These are phyloP conservation scores for Malassezia nana DNA, from an alignment of 1,284 basidiomycete genomes.

Conservation along the genomic window DNA sequence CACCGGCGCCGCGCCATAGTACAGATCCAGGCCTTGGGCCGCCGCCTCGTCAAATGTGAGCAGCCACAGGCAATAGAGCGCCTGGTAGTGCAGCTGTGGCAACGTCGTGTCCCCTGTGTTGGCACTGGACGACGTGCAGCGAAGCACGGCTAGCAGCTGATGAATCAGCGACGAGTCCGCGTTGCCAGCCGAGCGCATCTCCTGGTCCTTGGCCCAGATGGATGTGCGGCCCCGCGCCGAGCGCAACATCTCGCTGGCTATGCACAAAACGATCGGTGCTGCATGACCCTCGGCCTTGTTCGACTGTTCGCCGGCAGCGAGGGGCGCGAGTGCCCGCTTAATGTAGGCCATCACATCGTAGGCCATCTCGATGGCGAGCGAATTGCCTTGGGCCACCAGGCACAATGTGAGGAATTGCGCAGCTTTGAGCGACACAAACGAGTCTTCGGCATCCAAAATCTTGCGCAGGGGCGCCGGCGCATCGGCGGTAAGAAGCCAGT, in stretches of 20 bases:
- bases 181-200: background rate
- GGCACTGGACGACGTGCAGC: background rate
- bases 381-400: constrained; percentile 11
- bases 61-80: constrained; percentile 84
- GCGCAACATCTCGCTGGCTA: constrained; percentile 73
- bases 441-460: constrained; percentile 76
- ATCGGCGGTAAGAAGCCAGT: constrained; percentile 57
- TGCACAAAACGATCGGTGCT: constrained; percentile 80
- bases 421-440: constrained; percentile 82
- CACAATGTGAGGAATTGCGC: constrained; percentile 61
- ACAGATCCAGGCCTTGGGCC: constrained; percentile 77
- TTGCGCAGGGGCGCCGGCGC: constrained; percentile 75
- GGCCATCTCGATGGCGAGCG: background rate
- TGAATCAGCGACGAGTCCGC: background rate
- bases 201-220: constrained; percentile 47
- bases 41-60: constrained; percentile 78
- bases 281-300: constrained; percentile 54
- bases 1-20: constrained; percentile 78
- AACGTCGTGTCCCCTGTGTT: background rate
- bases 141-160: constrained; percentile 7
- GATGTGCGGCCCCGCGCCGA: constrained; percentile 62
- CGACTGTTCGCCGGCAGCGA: background rate
- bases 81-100: constrained; percentile 89
- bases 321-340: background rate
- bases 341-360: constrained; percentile 13